Conservation (phyloP, 208 protist genomes). For the Leishmania turanica region DNA sequence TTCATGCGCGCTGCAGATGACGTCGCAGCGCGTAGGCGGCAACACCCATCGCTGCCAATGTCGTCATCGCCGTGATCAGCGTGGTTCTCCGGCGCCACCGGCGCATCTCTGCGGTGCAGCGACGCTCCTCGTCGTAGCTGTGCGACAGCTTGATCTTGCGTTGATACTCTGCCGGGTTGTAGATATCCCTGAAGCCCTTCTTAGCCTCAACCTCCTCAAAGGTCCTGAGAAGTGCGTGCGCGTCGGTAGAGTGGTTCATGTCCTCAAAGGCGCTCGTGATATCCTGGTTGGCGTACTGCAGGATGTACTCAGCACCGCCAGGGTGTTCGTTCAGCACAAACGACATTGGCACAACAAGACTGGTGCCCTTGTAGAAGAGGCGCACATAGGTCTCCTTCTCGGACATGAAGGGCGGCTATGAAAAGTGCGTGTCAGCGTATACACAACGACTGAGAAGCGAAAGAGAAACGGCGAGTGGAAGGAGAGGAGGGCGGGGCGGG, state of each 20-base stretch:
- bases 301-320: constrained; percentile 37
- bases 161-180: constrained; percentile 2
- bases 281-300: constrained; percentile 35
- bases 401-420: not conserved
- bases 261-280: constrained; percentile 45
- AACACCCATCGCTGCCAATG: not conserved
- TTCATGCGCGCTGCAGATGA: constrained; percentile 4
- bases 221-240: constrained; percentile 20
- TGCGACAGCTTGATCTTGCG: not conserved
- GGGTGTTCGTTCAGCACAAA: constrained; percentile 46
- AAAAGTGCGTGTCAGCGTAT: not conserved
- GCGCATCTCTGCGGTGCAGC: constrained; percentile 6
- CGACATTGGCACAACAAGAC: constrained; percentile 28
- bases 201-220: constrained; percentile 10
- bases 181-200: not conserved
- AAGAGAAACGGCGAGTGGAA: not conserved
- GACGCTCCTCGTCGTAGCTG: constrained; percentile 12
- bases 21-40: constrained; percentile 3
- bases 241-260: constrained; percentile 37
- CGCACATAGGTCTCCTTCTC: constrained; percentile 8
- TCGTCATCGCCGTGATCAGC: constrained; percentile 1
- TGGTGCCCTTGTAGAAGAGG: constrained; percentile 21
- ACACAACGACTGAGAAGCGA: not conserved
- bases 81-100: constrained; percentile 3
- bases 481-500: not conserved